These are phyloP conservation scores for Davidsoniella virescens DNA, from an alignment of 2,329 filamentous ascomycete genomes.

Conservation along the genomic window DNA sequence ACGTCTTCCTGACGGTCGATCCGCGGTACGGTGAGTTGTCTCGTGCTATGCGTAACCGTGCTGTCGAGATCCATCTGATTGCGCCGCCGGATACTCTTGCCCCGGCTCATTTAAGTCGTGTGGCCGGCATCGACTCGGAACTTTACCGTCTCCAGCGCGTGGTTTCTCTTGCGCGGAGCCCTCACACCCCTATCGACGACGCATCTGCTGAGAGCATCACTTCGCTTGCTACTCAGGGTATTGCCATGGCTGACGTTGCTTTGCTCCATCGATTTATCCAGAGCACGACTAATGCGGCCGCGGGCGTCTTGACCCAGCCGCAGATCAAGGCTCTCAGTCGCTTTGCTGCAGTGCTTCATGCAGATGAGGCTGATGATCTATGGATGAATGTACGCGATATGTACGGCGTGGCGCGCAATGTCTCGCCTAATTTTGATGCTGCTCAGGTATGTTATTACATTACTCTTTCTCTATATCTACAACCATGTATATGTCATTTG, in stretches of 20 bases:
- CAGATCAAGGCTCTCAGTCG: constrained; percentile 3
- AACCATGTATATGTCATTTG: not conserved
- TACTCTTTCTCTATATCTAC: not conserved
- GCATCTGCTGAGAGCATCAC: constrained; percentile 2
- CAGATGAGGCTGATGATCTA: constrained; percentile 6
- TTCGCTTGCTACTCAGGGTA: constrained; percentile 8
- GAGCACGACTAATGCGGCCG: not conserved
- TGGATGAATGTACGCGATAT: constrained; percentile 21
- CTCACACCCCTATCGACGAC: not conserved
- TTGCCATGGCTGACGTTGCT: constrained; percentile 13
- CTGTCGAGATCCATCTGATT: constrained; percentile 67
- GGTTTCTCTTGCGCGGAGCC: constrained; percentile 1
- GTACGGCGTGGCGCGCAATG: constrained; percentile 19
- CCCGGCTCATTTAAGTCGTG: constrained; percentile 21
- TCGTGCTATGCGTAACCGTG: constrained; percentile 89
- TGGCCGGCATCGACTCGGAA: constrained; percentile 32
- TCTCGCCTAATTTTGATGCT: constrained; percentile 15
- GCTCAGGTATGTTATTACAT: constrained; percentile 26
- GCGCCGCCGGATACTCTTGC: constrained; percentile 24
- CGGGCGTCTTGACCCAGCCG: not conserved
- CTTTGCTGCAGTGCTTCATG: constrained; percentile 4
- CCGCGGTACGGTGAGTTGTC: constrained; percentile 85
- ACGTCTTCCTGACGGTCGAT: constrained; percentile 88
- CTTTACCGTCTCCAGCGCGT: constrained; percentile 29
- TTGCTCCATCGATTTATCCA: constrained; percentile 13